Base-by-base conservation (phyloP, 2,329 filamentous ascomycete species). In the Aphanoascus verrucosus region DNA sequence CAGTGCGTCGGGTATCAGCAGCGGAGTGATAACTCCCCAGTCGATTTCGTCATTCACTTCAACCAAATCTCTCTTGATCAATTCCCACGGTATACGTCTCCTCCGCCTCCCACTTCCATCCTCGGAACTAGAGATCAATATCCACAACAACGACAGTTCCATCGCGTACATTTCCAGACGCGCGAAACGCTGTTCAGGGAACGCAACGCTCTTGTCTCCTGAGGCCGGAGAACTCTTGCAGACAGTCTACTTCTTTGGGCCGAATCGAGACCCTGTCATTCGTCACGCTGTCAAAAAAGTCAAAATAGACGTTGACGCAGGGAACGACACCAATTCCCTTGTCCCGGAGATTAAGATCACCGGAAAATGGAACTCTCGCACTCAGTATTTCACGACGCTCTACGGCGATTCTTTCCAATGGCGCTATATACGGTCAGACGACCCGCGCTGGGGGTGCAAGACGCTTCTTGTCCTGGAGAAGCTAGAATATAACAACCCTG, bases 221-320 rank as follows among this genome's bases (percentile, higher is more conserved):
- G 59, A 65, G 15, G 41, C 54, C 5, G 65, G 64, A 6, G 58
- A 61, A 4, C 64, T 72, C 4, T 60, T 80, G n/a, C 75, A 72
- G 57, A 83, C 80, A 0, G 74, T 71, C 2, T 83, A 83, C 65
- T 75, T 74, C 57, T 81, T 77, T 60, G 80, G 80, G 0, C 79
- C 79, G 1, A 71, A 71, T 40, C 71, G 72, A 1, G 72, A 76
- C 5, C 80, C 80, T 2, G 64, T 72, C 42, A 65, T 84, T 20
- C 60, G 62, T 2, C 56, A 71, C 5, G 34, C 42, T 14, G 37
- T 34, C 31, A 47, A 48, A 28, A 12, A 14, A 9, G 11, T 41
- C 9, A 19, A 53, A 8, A 9, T 11, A 4, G 41, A 31, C 8
- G 20, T 5, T 11, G 42, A 59, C 14, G 62, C 67, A 4, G 45